Percentiles rank a stretch among this genome's conserved stretches.
phyloP scores from a whole-genome alignment of 768 basidiomycete genomes.

The Tephrocybe sp. region DNA sequence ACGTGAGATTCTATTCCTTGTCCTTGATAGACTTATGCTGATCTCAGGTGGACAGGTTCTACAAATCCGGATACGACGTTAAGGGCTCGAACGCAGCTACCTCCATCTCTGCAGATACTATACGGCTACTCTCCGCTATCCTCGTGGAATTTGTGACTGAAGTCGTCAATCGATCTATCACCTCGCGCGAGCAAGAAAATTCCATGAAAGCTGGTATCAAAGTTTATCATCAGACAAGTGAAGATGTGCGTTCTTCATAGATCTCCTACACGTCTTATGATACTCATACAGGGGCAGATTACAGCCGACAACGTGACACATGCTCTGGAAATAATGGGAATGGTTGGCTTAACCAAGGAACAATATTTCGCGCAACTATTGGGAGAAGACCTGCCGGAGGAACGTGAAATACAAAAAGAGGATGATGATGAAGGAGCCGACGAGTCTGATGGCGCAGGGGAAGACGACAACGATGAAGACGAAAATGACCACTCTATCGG shows the following conservation, averaged over 20 bases:
- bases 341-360: slow-evolving; percentile 32
- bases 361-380: slow-evolving; percentile 39
- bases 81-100: slow-evolving; percentile 16
- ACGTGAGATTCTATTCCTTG: slow-evolving; percentile 26
- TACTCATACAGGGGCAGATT: slow-evolving; percentile 31
- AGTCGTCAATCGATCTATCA: slow-evolving; percentile 48
- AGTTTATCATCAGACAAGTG: slow-evolving; percentile 51
- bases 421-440: slow-evolving; percentile 2
- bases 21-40: not conserved
- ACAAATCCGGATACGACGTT: slow-evolving; percentile 20
- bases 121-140: slow-evolving; percentile 44
- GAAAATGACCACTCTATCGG: slow-evolving; percentile 5
- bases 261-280: not conserved
- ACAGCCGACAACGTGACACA: slow-evolving; percentile 41
- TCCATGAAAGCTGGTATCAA: slow-evolving; percentile 56
- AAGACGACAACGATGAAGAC: slow-evolving; percentile 13
- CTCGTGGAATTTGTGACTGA: slow-evolving; percentile 51
- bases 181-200: slow-evolving; percentile 57
- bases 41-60: slow-evolving; percentile 15
- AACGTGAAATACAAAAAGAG: slow-evolving; percentile 5
- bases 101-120: slow-evolving; percentile 46
- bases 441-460: not conserved
- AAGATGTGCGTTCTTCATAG: slow-evolving; percentile 32
- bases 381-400: slow-evolving; percentile 7
- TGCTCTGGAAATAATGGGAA: slow-evolving; percentile 47